Percentiles rank a stretch among this genome's conserved stretches.
Evolutionary conservation across 108 stramenopile genomes (phyloP).

Genomic region (Aurantiochytrium sp.): DNA sequence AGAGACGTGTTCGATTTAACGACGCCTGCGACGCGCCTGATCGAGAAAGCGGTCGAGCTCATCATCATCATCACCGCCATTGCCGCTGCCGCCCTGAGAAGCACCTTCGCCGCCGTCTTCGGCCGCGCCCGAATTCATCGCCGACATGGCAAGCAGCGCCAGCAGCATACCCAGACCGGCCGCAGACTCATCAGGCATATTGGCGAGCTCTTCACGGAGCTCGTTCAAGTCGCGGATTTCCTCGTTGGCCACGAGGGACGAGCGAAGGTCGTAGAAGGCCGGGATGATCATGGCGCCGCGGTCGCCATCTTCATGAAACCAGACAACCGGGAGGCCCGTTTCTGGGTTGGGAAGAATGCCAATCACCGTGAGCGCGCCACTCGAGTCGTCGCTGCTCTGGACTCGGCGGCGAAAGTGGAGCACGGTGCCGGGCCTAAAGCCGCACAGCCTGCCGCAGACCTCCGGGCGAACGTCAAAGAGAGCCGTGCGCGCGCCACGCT

Average conservation of each 20-base stretch:
- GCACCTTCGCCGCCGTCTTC: neutral
- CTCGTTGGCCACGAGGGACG: neutral
- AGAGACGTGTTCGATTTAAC: no score
- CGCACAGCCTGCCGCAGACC: neutral
- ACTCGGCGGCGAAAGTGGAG: neutral
- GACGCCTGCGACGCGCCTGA: neutral
- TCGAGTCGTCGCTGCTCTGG: neutral
- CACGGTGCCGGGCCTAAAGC: neutral
- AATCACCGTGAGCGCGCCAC: neutral
- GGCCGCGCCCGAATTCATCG: no score
- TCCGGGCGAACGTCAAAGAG: neutral
- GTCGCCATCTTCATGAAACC: neutral
- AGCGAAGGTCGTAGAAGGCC: neutral
- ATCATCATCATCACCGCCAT: neutral
- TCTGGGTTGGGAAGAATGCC: neutral
- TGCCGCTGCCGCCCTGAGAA: neutral
- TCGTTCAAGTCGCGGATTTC: neutral
- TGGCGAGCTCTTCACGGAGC: neutral
- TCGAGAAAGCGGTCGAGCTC: neutral
- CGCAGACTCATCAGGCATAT: neutral
- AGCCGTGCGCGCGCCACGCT: neutral
- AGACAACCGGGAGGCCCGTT: neutral
- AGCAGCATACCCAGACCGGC: neutral
- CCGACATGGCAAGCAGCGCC: no score
- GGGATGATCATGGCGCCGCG: neutral